phyloP scores from a whole-genome alignment of 2,329 filamentous ascomycete genomes.

The Colletotrichum eremochloae region DNA sequence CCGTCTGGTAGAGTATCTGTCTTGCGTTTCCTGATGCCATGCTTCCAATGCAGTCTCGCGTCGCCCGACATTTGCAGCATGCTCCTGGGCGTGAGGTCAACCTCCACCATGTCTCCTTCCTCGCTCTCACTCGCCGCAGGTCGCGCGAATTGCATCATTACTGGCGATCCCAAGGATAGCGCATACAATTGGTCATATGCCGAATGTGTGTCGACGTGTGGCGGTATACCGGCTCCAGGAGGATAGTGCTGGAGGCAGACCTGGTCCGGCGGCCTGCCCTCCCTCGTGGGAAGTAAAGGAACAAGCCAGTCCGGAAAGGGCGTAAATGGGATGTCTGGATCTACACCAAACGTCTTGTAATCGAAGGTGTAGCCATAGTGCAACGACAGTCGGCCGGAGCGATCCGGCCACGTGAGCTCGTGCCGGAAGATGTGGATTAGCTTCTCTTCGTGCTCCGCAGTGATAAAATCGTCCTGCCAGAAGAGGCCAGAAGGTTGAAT shows the following conservation, averaged over 20 bases:
- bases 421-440: constrained; percentile 60
- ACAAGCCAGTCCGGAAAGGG: constrained; percentile 65
- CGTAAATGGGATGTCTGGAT: constrained; percentile 62
- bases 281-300: constrained; percentile 60
- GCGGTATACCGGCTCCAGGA: constrained; percentile 70
- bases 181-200: constrained; percentile 61
- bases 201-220: constrained; percentile 69
- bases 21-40: constrained; percentile 67
- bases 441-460: constrained; percentile 57
- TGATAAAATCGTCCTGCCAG: constrained; percentile 63
- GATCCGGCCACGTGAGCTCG: constrained; percentile 61
- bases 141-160: constrained; percentile 60
- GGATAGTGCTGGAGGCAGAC: constrained; percentile 73
- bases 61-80: constrained; percentile 66
- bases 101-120: constrained; percentile 50
- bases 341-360: constrained; percentile 70
- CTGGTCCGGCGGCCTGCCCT: constrained; percentile 64
- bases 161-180: constrained; percentile 57
- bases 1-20: constrained; percentile 63
- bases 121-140: constrained; percentile 21
- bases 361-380: constrained; percentile 71
- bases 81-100: constrained; percentile 63
- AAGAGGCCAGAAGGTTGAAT: constrained; percentile 55
- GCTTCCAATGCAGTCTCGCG: constrained; percentile 67
- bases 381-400: constrained; percentile 61